phyloP scores from a whole-genome alignment of 169 alveolate species.

The Plasmodium gonderi region DNA sequence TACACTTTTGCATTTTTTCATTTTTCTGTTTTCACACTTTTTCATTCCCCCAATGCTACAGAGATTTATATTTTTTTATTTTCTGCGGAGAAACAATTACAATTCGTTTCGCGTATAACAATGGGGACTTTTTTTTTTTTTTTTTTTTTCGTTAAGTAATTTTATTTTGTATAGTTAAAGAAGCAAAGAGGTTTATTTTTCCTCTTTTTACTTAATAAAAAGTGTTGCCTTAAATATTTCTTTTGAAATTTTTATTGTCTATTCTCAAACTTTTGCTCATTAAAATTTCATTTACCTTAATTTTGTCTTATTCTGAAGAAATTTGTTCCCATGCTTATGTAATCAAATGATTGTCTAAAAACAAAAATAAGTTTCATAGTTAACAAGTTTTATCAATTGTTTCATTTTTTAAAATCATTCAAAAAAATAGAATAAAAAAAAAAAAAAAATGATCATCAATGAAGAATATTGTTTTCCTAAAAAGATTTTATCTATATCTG shows the following conservation, averaged over 20 bases:
- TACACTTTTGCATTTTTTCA: neutral
- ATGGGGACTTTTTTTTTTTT: conserved; percentile 14
- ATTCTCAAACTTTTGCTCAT: conserved; percentile 4
- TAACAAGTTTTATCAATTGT: neutral
- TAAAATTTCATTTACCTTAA: neutral
- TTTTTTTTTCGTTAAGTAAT: neutral
- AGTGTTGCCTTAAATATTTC: conserved; percentile 11
- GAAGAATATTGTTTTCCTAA: conserved; percentile 62
- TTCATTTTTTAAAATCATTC: neutral
- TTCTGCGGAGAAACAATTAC: neutral
- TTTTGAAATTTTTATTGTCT: conserved; percentile 9
- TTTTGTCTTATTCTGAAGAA: neutral
- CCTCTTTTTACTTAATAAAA: conserved; percentile 1
- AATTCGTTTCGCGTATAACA: neutral
- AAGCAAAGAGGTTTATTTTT: neutral
- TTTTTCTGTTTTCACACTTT: neutral
- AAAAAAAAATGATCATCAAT: conserved; percentile 49
- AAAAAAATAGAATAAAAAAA: neutral
- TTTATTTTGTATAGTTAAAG: neutral
- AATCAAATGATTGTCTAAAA: conserved; percentile 61
- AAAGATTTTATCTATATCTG: conserved; percentile 69
- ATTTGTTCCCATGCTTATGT: neutral
- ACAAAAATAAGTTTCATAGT: neutral
- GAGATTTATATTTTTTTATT: neutral
- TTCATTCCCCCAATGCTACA: neutral